Conservation (phyloP, 257 asterid genomes). For the Solanum infundibuliforme region DNA sequence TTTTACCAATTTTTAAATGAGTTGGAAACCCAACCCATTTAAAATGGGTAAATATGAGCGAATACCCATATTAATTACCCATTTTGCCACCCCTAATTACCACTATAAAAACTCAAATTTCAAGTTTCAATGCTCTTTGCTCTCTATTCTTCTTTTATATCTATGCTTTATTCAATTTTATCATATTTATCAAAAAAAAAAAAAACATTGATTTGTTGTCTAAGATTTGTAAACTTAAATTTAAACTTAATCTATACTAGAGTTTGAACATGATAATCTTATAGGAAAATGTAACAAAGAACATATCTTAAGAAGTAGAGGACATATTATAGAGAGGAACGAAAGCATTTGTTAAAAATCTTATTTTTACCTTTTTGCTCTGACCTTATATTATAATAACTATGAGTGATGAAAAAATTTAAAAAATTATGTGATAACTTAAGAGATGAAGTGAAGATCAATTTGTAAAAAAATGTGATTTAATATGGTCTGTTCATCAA, state of each 20-base stretch:
- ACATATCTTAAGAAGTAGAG: background rate
- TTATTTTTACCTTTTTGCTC: background rate
- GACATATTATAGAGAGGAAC: background rate
- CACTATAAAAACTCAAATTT: background rate
- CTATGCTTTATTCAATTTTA: background rate
- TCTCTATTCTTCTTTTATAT: background rate
- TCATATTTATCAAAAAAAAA: background rate
- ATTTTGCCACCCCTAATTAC: too few species aligned
- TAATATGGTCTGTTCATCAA: too few species aligned
- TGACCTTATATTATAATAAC: background rate
- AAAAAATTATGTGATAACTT: background rate
- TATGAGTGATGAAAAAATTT: background rate
- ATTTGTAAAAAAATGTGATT: too few species aligned
- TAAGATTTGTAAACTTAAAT: too few species aligned
- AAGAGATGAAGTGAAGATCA: too few species aligned
- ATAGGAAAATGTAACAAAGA: background rate
- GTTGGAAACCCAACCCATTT: too few species aligned
- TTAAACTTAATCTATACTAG: background rate
- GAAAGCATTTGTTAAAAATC: background rate
- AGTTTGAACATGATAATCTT: background rate
- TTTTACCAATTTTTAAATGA: too few species aligned
- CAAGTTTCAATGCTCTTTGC: background rate
- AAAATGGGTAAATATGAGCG: too few species aligned
- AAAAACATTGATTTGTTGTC: background rate
- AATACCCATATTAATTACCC: too few species aligned